These are phyloP conservation scores for Lyophyllum decastes DNA, from an alignment of 768 basidiomycete genomes.

Conservation along the genomic window DNA sequence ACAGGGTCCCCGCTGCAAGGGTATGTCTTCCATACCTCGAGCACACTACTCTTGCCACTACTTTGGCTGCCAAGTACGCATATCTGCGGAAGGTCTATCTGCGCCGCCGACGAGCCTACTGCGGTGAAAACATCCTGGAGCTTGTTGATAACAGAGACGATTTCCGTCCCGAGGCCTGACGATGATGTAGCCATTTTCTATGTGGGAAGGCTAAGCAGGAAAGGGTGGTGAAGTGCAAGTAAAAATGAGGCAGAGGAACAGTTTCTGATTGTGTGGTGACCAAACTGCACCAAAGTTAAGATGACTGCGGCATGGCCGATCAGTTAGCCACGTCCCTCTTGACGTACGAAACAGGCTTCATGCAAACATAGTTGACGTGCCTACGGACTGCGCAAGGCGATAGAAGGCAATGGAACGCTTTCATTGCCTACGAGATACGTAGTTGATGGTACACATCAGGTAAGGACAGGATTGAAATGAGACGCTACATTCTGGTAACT, in stretches of 20 bases:
- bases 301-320: neutral
- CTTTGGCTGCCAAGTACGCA: constrained; percentile 91
- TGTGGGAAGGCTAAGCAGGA: constrained; percentile 17
- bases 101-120: constrained; percentile 73
- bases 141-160: constrained; percentile 82
- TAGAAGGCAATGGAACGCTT: too few relatives aligned
- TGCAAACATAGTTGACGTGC: neutral
- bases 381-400: neutral
- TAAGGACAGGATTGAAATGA: too few relatives aligned
- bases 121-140: constrained; percentile 90
- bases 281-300: constrained; percentile 21
- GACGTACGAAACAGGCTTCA: neutral
- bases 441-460: too few relatives aligned
- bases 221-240: constrained; percentile 16
- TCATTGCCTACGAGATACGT: too few relatives aligned
- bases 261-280: constrained; percentile 13
- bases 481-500: too few relatives aligned
- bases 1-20: neutral
- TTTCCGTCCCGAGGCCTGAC: constrained; percentile 76
- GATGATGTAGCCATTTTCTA: constrained; percentile 55
- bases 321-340: neutral
- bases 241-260: constrained; percentile 11
- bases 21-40: constrained; percentile 59
- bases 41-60: constrained; percentile 91
- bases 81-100: constrained; percentile 91